Percentiles rank a stretch among this genome's conserved stretches.
phyloP scores from a whole-genome alignment of 2,329 filamentous ascomycete genomes.

The Helicocarpus griseus region DNA sequence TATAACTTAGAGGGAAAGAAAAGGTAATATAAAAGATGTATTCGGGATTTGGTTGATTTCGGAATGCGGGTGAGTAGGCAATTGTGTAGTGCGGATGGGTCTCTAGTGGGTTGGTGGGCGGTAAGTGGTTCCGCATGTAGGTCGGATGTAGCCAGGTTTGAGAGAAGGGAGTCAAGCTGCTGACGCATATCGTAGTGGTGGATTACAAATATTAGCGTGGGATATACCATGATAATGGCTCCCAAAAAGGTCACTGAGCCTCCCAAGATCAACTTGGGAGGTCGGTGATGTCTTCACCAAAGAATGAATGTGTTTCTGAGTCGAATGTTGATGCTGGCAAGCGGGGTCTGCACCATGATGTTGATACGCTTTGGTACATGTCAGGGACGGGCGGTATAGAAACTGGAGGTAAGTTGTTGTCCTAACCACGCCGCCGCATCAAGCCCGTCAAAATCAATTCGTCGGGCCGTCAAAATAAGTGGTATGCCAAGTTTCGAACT shows the following conservation, averaged over 20 bases:
- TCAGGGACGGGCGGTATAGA: too few species aligned
- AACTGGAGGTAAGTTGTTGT: too few species aligned
- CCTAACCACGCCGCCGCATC: background rate
- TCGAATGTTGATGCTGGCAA: background rate
- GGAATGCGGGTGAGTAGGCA: background rate
- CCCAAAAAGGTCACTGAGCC: background rate
- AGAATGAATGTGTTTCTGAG: background rate
- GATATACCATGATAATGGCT: constrained; percentile 1
- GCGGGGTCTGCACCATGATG: too few species aligned
- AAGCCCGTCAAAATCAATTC: background rate
- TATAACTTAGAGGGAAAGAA: background rate
- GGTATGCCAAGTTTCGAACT: too few species aligned
- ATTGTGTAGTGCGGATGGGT: too few species aligned
- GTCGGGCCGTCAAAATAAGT: too few species aligned
- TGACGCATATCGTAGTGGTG: too few species aligned
- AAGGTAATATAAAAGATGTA: background rate
- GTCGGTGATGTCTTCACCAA: background rate
- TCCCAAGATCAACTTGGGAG: constrained; percentile 2
- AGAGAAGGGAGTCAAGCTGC: too few species aligned
- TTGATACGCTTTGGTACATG: too few species aligned
- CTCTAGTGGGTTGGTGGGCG: too few species aligned
- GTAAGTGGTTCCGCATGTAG: too few species aligned
- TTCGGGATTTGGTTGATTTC: background rate
- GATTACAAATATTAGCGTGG: background rate
- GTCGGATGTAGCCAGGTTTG: too few species aligned